Base-by-base conservation (phyloP, 371 early-diverging fungal genomes). In the Saksenaea oblongispora region DNA sequence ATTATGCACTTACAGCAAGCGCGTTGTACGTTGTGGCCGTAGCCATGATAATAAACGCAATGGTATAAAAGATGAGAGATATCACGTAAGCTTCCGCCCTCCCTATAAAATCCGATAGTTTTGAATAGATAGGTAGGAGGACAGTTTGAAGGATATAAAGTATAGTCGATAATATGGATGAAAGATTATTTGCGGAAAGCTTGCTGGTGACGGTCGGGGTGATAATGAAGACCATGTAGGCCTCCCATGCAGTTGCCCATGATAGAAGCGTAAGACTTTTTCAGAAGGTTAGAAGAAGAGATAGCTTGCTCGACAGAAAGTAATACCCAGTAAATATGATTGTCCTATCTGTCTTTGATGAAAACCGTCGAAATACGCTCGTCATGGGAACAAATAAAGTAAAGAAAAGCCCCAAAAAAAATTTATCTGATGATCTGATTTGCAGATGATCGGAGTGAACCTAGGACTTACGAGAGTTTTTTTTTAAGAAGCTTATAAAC, bases 21-120 rank as follows among this genome's bases (percentile, higher is more conserved):
- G 71, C 63, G 13, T 44, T 55, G 56, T 64, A 70, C 31, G 57
- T 47, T 15, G 62, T 51, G 10, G 74, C 67, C 34, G 58, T 57
- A 14, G 71, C 74, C 28, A 63, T 56, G n/a, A 70, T 56, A 17
- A 65, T 59, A 27, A 61, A 63, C 10, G 71, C 55, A 11, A 65
- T 22, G 1, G 67, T 26, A 51, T 67, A 68, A 4, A 68, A 58
- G 5, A 67, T 31, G 7, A 70, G 53, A 10, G 74, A 62, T 17
- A 60, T 35, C 0, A 62, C 47, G 37, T 65, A 63, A 1, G 69
- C 58, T n/a, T 65, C 66, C 17, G 67, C 61, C 17, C 74, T 56
- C 9, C 74, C 74, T 28, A 67, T 63, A 22, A 62, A 26, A 61
- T 74, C 74, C 5, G 71, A 70, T 10, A 74, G 47, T 36, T 70